Evolutionary conservation across 768 basidiomycete genomes (phyloP).

Genomic region (Boletus subcaerulescens): DNA sequence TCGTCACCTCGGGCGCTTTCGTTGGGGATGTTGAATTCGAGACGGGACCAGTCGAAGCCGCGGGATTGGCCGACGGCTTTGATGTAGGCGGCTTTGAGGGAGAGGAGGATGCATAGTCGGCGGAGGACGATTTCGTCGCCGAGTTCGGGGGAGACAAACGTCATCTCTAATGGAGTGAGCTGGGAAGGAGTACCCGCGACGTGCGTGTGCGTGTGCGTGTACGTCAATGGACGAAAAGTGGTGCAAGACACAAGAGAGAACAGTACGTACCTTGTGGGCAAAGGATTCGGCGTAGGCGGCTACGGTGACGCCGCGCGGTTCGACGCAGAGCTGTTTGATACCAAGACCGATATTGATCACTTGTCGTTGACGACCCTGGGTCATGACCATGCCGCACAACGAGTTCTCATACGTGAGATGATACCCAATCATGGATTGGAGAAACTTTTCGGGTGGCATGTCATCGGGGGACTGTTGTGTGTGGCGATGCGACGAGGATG

Average conservation of each 20-base stretch:
- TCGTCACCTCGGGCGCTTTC: constrained; percentile 65
- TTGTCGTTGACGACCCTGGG: constrained; percentile 69
- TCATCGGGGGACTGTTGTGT: constrained; percentile 48
- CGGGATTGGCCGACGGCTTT: constrained; percentile 79
- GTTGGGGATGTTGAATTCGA: constrained; percentile 75
- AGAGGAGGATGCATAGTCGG: constrained; percentile 71
- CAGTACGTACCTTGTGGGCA: constrained; percentile 60
- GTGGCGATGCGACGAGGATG: neutral
- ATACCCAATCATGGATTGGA: constrained; percentile 78
- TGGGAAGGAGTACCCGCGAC: neutral
- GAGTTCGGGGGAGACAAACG: constrained; percentile 48
- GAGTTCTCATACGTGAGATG: constrained; percentile 67
- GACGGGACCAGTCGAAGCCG: constrained; percentile 77
- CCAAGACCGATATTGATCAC: constrained; percentile 84
- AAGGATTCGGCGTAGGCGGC: constrained; percentile 67
- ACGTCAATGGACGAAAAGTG: neutral
- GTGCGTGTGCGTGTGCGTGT: neutral
- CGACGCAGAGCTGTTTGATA: constrained; percentile 62
- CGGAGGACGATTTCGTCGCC: constrained; percentile 67
- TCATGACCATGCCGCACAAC: constrained; percentile 82
- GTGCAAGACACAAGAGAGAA: too few relatives aligned
- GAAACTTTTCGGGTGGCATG: constrained; percentile 60
- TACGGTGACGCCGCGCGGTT: constrained; percentile 57
- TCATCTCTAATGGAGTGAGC: constrained; percentile 51
- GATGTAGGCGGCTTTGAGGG: constrained; percentile 80